Evolutionary conservation across 106 monocot species (phyloP).

Genomic region (Xerophyta viscosa): DNA sequence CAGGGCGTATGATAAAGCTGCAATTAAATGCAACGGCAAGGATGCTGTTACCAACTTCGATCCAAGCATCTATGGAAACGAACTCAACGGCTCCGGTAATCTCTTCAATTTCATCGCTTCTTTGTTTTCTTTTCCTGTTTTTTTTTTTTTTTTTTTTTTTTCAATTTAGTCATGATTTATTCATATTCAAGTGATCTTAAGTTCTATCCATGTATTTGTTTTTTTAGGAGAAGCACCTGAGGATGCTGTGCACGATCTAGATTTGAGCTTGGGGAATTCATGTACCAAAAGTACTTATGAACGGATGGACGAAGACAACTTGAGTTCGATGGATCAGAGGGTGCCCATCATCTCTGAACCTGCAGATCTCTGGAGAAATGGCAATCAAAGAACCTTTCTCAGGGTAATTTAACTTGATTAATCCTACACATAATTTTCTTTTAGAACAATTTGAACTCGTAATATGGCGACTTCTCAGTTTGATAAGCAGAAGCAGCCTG

Average conservation of each 20-base stretch:
- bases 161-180: too few relatives aligned
- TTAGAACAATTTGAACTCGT: too few relatives aligned
- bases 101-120: too few relatives aligned
- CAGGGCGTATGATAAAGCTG: slow-evolving; percentile 84
- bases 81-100: slow-evolving; percentile 18
- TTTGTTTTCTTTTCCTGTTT: neutral
- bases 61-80: slow-evolving; percentile 37
- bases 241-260: slow-evolving; percentile 42
- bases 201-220: too few relatives aligned
- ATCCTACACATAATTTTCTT: too few relatives aligned
- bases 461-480: too few relatives aligned
- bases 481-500: slow-evolving; percentile 24
- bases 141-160: too few relatives aligned
- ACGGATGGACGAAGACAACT: slow-evolving; percentile 18
- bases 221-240: too few relatives aligned
- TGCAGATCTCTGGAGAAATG: slow-evolving; percentile 13
- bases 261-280: slow-evolving; percentile 61
- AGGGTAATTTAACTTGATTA: too few relatives aligned
- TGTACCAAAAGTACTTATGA: slow-evolving; percentile 31
- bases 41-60: slow-evolving; percentile 83
- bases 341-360: slow-evolving; percentile 29
- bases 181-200: too few relatives aligned
- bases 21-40: slow-evolving; percentile 64
- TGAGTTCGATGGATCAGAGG: slow-evolving; percentile 23
- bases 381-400: slow-evolving; percentile 7